Evolutionary conservation across 345 rosid species (phyloP).

Genomic region (Eucalyptus pauciflora): DNA sequence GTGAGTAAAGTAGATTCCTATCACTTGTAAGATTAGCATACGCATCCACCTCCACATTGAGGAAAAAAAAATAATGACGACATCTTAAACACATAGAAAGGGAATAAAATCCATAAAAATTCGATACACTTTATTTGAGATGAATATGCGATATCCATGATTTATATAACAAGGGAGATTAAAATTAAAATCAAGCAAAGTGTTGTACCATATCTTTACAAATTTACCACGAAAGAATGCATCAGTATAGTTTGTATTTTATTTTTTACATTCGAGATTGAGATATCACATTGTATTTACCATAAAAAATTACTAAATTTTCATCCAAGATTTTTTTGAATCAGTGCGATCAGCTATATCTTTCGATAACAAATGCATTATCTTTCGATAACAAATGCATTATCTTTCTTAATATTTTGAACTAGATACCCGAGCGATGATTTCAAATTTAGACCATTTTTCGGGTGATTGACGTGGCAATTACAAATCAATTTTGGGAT

Average conservation of each 20-base stretch:
- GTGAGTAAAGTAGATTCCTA: not conserved
- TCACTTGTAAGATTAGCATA: not conserved
- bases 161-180: not conserved
- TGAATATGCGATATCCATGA: not conserved
- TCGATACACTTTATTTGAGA: too few relatives aligned
- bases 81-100: not conserved
- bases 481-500: fast-evolving
- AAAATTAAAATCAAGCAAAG: fast-evolving
- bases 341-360: fast-evolving
- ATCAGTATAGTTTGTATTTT: not conserved
- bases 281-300: not conserved
- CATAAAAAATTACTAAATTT: not conserved
- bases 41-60: not conserved
- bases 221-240: not conserved
- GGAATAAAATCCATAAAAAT: not conserved
- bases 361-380: not conserved
- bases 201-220: too few relatives aligned
- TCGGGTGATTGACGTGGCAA: fast-evolving
- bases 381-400: not conserved
- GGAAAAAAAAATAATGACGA: not conserved
- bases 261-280: not conserved
- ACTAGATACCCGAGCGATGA: fast-evolving
- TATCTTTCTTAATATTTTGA: not conserved
- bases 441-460: not conserved
- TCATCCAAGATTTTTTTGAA: not conserved